Evolutionary conservation across 2,329 filamentous ascomycete genomes (phyloP), one percentile per base, ranked within the genome.

Genomic region (Fusarium odoratissimum): DNA sequence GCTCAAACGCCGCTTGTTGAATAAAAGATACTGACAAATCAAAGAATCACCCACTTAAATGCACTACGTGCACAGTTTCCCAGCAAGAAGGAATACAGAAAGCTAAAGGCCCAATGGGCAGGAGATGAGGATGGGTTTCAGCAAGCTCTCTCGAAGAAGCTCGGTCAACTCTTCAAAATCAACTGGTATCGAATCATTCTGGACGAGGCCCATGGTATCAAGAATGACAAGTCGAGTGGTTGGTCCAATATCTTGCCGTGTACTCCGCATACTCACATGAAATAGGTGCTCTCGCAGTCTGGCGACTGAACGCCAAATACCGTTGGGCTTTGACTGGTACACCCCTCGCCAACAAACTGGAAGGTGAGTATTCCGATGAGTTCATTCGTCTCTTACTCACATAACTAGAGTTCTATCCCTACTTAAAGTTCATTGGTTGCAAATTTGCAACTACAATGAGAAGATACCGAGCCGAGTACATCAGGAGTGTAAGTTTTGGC

Each of bases 191-290:
- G 90, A 3, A 67, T 91, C 7, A 83, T 91, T 3, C 79, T 91
- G 0, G 89, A 91, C 49, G 89, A 91, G 72, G 88, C 85, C 0
- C 88, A 90, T 55, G 73, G 73, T 0, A 89, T 91, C 67, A 90
- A 90, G 67, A 90, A 89, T 35, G 78, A 83, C 10, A 62, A 62
- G 0, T 77, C 79, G 0, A 60, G 71, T 13, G 79, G 82, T 83
- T 2, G 7, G 31, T 51, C 75, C 1, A 1, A 5, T 12, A 5
- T 16, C 1, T 14, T 14, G 1, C 7, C 0, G 6, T 25, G 3
- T 46, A 30, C 6, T 46, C 0, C 3, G 4, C 2, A 25, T 4
- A 28, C 40, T 73, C 44, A 76, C 31, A 12, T 28, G 0, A 3
- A 14, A 13, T 17, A 78, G 76, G 70, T 8, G 52, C 74, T 25